Percentiles rank a stretch among this genome's conserved stretches.
Conservation (phyloP, 2,329 filamentous ascomycete species). For the Thielaviopsis punctulata region DNA sequence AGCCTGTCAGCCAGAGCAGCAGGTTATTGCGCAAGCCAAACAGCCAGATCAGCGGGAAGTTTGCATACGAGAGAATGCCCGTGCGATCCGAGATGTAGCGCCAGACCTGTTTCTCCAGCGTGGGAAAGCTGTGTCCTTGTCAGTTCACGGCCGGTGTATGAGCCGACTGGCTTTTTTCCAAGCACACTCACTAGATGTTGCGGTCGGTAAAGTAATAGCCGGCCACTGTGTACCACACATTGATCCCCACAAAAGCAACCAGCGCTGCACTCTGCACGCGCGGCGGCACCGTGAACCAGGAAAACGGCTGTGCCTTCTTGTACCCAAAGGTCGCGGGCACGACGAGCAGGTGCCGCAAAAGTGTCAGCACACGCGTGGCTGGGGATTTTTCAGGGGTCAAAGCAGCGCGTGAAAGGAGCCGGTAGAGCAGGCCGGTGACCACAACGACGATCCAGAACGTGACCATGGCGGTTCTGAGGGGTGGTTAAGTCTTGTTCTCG, state of each 20-base stretch:
- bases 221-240: slow-evolving; percentile 20
- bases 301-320: slow-evolving; percentile 25
- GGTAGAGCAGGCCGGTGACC: slow-evolving; percentile 21
- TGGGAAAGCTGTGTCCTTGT: slow-evolving; percentile 23
- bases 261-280: slow-evolving; percentile 27
- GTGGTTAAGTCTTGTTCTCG: not conserved
- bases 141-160: too few relatives aligned
- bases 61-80: slow-evolving; percentile 45
- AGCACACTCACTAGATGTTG: slow-evolving; percentile 23
- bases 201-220: slow-evolving; percentile 23
- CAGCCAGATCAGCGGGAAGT: slow-evolving; percentile 47
- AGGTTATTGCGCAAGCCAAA: slow-evolving; percentile 52
- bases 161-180: too few relatives aligned
- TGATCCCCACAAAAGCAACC: slow-evolving; percentile 22
- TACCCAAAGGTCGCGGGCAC: slow-evolving; percentile 28
- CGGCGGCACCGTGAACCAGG: slow-evolving; percentile 28
- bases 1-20: slow-evolving; percentile 49
- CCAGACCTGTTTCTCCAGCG: slow-evolving; percentile 20
- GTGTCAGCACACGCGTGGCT: not conserved
- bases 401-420: slow-evolving; percentile 12
- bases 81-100: slow-evolving; percentile 47
- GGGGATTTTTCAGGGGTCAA: not conserved
- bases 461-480: not conserved
- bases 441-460: slow-evolving; percentile 25
- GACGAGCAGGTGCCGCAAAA: slow-evolving; percentile 19